phyloP scores from a whole-genome alignment of 2,329 filamentous ascomycete genomes.

The Colletotrichum sansevieriae region DNA sequence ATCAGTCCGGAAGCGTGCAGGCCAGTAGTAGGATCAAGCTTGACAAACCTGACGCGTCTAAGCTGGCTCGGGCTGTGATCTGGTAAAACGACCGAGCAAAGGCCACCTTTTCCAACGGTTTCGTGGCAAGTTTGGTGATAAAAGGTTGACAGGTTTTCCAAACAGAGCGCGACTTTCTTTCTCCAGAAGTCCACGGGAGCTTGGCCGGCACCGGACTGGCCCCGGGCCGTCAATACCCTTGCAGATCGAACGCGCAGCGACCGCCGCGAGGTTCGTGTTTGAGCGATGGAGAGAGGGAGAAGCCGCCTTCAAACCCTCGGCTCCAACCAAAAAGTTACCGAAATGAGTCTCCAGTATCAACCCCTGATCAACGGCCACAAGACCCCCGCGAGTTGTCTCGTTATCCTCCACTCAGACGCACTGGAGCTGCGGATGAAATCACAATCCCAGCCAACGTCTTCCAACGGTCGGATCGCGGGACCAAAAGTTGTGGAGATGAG shows the following conservation, averaged over 20 bases:
- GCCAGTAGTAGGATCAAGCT: no score
- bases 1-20: background rate
- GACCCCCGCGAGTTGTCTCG: slow-evolving; percentile 17
- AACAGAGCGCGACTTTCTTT: background rate
- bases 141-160: slow-evolving; percentile 16
- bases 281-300: slow-evolving; percentile 2
- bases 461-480: slow-evolving; percentile 14
- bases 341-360: slow-evolving; percentile 21
- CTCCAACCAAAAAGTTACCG: slow-evolving; percentile 9
- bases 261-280: slow-evolving; percentile 21
- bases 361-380: background rate
- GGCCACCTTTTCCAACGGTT: background rate
- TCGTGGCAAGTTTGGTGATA: background rate
- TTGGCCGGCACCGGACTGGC: slow-evolving; percentile 4
- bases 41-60: background rate
- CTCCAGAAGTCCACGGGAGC: slow-evolving; percentile 5
- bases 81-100: background rate
- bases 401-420: slow-evolving; percentile 1
- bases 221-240: slow-evolving; percentile 13
- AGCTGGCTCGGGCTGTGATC: background rate
- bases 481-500: slow-evolving; percentile 5
- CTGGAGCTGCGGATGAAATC: background rate
- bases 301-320: slow-evolving; percentile 2
- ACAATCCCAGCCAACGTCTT: slow-evolving; percentile 14
- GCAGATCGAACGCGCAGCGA: slow-evolving; percentile 21